Conservation (phyloP, 2,329 filamentous ascomycete genomes). For the Microcera coccophila region DNA sequence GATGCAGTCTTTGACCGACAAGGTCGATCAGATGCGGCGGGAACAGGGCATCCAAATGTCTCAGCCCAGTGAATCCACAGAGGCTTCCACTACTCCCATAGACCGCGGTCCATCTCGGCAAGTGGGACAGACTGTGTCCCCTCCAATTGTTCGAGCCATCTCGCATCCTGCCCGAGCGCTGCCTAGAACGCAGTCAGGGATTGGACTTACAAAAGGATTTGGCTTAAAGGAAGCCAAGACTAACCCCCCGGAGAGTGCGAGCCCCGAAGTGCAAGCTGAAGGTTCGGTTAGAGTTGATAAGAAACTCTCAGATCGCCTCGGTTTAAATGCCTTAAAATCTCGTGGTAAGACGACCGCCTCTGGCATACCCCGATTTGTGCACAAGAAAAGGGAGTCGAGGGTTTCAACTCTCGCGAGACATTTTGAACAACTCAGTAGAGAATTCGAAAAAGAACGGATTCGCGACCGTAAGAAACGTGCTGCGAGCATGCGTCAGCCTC, state of each 20-base stretch:
- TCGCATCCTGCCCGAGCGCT: constrained; percentile 49
- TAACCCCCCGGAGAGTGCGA: constrained; percentile 22
- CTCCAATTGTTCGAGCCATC: constrained; percentile 51
- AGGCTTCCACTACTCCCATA: constrained; percentile 22
- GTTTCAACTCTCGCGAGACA: constrained; percentile 92
- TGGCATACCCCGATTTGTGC: constrained; percentile 82
- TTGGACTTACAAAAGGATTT: constrained; percentile 40
- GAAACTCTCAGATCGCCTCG: constrained; percentile 70
- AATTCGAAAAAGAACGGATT: constrained; percentile 92
- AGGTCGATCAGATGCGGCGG: constrained; percentile 49
- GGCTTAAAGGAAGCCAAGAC: constrained; percentile 34
- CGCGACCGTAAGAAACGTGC: constrained; percentile 79
- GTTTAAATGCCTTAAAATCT: constrained; percentile 61
- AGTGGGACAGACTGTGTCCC: constrained; percentile 43
- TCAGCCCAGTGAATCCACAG: constrained; percentile 32
- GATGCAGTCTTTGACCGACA: constrained; percentile 39
- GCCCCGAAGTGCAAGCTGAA: constrained; percentile 30
- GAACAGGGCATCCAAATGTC: constrained; percentile 37
- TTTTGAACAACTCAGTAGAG: constrained; percentile 92
- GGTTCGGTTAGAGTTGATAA: constrained; percentile 59
- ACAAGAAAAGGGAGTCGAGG: constrained; percentile 68
- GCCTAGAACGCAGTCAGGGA: constrained; percentile 43
- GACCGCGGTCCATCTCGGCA: constrained; percentile 44
- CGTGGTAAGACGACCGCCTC: constrained; percentile 59
- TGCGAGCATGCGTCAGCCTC: constrained; percentile 67